A percentile compares a stretch with the other conserved stretches of the same genome.
These are phyloP conservation scores for Actinomortierella wolfii DNA, from an alignment of 371 early-diverging fungal species.

Conservation along the genomic window DNA sequence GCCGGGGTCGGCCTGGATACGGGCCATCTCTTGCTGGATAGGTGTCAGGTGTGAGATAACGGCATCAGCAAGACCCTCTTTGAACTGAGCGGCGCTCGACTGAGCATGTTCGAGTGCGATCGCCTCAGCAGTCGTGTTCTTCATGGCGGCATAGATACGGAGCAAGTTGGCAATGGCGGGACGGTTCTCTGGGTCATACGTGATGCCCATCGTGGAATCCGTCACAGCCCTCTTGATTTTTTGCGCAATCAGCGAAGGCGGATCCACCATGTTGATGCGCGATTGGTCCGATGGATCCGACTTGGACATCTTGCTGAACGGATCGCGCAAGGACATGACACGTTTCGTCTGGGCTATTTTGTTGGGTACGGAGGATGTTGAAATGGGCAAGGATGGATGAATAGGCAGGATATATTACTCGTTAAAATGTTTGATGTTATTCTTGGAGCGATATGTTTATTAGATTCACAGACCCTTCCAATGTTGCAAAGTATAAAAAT, in stretches of 20 bases:
- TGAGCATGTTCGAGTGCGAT: slow-evolving; percentile 52
- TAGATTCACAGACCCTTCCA: not conserved
- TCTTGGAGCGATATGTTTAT: too few species aligned
- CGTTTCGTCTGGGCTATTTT: slow-evolving; percentile 63
- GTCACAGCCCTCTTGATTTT: slow-evolving; percentile 83
- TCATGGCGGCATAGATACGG: slow-evolving; percentile 71
- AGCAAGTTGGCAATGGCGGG: slow-evolving; percentile 89
- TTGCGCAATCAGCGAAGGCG: slow-evolving; percentile 61
- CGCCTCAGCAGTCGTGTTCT: slow-evolving; percentile 47
- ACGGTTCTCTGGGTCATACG: slow-evolving; percentile 72
- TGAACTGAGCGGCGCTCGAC: slow-evolving; percentile 66
- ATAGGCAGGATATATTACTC: not conserved
- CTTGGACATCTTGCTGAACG: slow-evolving; percentile 92
- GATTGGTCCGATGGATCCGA: slow-evolving; percentile 74
- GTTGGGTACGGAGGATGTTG: not conserved
- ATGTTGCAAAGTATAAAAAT: not conserved
- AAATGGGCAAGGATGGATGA: not conserved
- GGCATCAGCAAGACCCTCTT: slow-evolving; percentile 72
- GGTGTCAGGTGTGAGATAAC: slow-evolving; percentile 66
- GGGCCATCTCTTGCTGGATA: slow-evolving; percentile 64
- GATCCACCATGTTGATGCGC: slow-evolving; percentile 79
- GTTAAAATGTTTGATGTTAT: too few species aligned
- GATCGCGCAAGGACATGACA: slow-evolving; percentile 86
- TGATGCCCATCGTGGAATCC: slow-evolving; percentile 69
- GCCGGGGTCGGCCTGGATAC: slow-evolving; percentile 60